These are phyloP conservation scores for Alternaria incomplexa DNA, from an alignment of 2,329 filamentous ascomycete species.

Conservation along the genomic window DNA sequence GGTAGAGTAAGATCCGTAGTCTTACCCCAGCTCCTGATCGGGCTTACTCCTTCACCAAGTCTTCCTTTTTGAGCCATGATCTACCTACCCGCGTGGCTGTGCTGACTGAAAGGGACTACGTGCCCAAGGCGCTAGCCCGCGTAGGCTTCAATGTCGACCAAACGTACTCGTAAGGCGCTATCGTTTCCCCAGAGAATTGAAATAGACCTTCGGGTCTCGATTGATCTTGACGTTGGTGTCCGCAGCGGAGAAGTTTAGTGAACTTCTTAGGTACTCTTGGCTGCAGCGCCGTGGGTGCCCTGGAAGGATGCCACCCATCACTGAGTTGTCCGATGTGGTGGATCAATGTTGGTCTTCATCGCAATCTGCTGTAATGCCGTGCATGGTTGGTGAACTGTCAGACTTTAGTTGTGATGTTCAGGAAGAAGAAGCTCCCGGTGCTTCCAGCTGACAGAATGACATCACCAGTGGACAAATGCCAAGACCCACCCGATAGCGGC, in stretches of 20 bases:
- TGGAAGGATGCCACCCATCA: neutral
- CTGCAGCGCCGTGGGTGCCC: neutral
- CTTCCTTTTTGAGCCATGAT: slow-evolving; percentile 10
- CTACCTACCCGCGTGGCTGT: slow-evolving; percentile 16
- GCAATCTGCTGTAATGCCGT: neutral
- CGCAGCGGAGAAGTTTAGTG: neutral
- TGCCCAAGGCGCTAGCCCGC: neutral
- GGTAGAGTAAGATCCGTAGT: slow-evolving; percentile 27
- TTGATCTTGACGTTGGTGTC: neutral
- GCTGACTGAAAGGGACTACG: neutral
- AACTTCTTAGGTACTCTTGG: neutral
- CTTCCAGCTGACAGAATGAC: neutral
- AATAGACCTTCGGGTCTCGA: neutral
- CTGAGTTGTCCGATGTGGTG: neutral
- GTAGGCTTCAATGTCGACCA: neutral
- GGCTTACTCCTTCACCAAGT: slow-evolving; percentile 13
- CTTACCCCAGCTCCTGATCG: slow-evolving; percentile 1
- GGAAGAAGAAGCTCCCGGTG: neutral
- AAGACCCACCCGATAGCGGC: slow-evolving; percentile 5
- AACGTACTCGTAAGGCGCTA: slow-evolving; percentile 1
- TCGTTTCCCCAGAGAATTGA: neutral
- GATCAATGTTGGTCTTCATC: neutral
- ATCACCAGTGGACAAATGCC: slow-evolving; percentile 3
- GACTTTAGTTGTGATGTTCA: neutral
- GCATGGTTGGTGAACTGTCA: neutral